These are phyloP conservation scores for Schizosaccharomyces cryophilus DNA, from an alignment of 805 yeast species.

Conservation along the genomic window DNA sequence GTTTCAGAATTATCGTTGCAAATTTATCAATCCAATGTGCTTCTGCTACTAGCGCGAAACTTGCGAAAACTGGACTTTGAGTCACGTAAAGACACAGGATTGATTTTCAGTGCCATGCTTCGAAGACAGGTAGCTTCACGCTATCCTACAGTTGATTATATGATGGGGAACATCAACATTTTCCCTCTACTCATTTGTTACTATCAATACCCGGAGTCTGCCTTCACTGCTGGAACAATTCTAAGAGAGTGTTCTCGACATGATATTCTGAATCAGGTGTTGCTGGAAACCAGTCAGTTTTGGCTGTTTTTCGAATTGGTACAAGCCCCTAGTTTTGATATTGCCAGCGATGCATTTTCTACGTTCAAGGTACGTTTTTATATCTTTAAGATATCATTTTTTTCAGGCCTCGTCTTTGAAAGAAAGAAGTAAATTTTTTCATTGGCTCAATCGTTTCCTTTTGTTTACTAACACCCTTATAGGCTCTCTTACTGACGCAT, in stretches of 20 bases:
- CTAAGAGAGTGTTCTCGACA: constrained; percentile 64
- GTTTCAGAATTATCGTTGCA: constrained; percentile 58
- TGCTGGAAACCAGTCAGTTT: constrained; percentile 31
- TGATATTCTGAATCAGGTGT: constrained; percentile 38
- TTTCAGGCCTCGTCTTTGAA: too few species aligned
- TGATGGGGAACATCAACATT: constrained; percentile 41
- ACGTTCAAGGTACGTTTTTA: constrained; percentile 23
- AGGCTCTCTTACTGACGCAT: constrained; percentile 43
- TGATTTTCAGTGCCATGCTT: constrained; percentile 48
- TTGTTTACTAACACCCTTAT: neutral
- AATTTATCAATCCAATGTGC: constrained; percentile 44
- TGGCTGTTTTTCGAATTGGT: constrained; percentile 74
- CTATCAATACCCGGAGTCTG: constrained; percentile 50
- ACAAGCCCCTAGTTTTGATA: constrained; percentile 55
- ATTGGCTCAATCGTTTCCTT: neutral
- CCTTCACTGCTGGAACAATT: constrained; percentile 51
- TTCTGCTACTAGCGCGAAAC: constrained; percentile 33
- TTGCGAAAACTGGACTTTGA: constrained; percentile 63
- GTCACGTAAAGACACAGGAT: constrained; percentile 58
- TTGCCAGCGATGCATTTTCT: constrained; percentile 70
- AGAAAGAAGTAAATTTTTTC: too few species aligned
- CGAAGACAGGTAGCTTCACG: constrained; percentile 54
- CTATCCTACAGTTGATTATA: constrained; percentile 69
- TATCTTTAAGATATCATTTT: neutral
- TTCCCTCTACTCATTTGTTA: constrained; percentile 30